These are phyloP conservation scores for Nasturtium officinale DNA, from an alignment of 345 rosid genomes.

Conservation along the genomic window DNA sequence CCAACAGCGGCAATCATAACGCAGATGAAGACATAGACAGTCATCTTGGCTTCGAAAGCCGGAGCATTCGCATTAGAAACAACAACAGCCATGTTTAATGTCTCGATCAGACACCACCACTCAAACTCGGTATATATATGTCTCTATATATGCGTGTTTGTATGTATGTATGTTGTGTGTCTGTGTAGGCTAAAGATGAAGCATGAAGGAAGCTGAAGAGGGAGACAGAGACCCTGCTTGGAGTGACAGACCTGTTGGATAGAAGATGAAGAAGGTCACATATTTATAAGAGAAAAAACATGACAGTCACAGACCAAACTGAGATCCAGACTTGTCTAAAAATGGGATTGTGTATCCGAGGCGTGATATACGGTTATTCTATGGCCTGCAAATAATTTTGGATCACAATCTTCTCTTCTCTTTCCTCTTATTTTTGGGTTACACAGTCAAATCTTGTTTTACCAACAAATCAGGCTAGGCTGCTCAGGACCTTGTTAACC, in stretches of 20 bases:
- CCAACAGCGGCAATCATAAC: constrained; percentile 55
- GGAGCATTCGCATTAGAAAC: constrained; percentile 36
- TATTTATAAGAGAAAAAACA: constrained; percentile 28
- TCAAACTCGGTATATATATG: constrained; percentile 22
- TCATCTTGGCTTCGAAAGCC: constrained; percentile 53
- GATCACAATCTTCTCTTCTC: constrained; percentile 24
- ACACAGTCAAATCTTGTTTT: constrained; percentile 30
- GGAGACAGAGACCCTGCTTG: constrained; percentile 38
- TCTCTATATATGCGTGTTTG: constrained; percentile 10
- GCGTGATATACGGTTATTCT: constrained; percentile 18
- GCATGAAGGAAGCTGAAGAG: constrained; percentile 16
- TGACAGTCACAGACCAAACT: constrained; percentile 21
- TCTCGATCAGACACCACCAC: constrained; percentile 34
- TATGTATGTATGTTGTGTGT: constrained; percentile 15
- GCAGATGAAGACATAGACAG: constrained; percentile 47
- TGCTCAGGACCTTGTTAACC: not conserved
- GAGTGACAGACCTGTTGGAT: constrained; percentile 33
- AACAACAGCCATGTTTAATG: constrained; percentile 44
- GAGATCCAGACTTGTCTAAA: constrained; percentile 40
- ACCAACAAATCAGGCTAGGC: constrained; percentile 2
- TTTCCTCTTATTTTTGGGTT: constrained; percentile 22
- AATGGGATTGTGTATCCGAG: constrained; percentile 9
- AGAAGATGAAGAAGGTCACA: constrained; percentile 13
- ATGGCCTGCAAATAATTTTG: constrained; percentile 22
- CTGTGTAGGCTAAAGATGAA: constrained; percentile 24